A percentile compares a stretch with the other conserved stretches of the same genome.
Evolutionary conservation across 2,329 filamentous ascomycete genomes (phyloP).

Genomic region (Fusarium drepaniforme): DNA sequence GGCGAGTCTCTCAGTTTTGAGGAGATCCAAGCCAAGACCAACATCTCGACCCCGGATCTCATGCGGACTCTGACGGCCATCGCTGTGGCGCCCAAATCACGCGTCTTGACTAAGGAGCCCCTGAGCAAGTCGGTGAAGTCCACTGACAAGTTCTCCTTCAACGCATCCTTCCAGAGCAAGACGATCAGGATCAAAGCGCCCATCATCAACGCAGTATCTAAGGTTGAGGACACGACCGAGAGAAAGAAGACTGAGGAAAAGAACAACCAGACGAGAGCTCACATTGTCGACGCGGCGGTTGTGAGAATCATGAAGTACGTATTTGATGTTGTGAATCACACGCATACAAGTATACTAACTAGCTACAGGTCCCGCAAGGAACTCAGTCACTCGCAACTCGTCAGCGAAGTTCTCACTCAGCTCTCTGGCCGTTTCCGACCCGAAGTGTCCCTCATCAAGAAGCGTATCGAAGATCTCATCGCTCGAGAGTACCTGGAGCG

Average conservation of each 20-base stretch:
- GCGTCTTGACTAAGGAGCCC: conserved; percentile 84
- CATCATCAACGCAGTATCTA: conserved; percentile 83
- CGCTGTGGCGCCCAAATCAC: conserved; percentile 84
- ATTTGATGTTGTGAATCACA: background rate
- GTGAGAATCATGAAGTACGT: conserved; percentile 89
- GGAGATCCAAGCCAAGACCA: conserved; percentile 86
- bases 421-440: conserved; percentile 79
- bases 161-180: conserved; percentile 83
- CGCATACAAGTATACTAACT: conserved; percentile 21
- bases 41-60: conserved; percentile 81
- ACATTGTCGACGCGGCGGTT: conserved; percentile 81
- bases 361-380: conserved; percentile 76
- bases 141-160: conserved; percentile 85
- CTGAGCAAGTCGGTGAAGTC: conserved; percentile 81
- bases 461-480: conserved; percentile 82
- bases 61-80: conserved; percentile 84
- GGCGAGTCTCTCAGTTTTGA: conserved; percentile 69
- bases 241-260: conserved; percentile 80
- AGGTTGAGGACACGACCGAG: conserved; percentile 81
- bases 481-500: conserved; percentile 83
- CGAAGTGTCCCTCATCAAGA: conserved; percentile 83
- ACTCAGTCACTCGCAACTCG: conserved; percentile 75
- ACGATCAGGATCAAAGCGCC: conserved; percentile 91
- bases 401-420: conserved; percentile 79
- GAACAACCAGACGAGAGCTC: conserved; percentile 78